Evolutionary conservation across 192 early-diverging fungal genomes (phyloP).

Genomic region (Kickxella alabastrina): DNA sequence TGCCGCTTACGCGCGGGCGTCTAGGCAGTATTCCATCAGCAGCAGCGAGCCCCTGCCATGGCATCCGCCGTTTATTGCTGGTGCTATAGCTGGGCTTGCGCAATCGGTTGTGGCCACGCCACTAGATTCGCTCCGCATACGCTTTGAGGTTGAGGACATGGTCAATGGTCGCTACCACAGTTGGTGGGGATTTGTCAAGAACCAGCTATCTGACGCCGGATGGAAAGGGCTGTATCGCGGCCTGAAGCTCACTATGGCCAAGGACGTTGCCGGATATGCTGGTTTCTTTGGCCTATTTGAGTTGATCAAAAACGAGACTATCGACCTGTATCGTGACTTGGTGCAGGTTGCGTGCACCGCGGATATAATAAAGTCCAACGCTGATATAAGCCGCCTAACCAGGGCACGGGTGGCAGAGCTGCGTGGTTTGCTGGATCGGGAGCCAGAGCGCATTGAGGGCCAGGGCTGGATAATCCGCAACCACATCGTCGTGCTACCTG

Average conservation of each 20-base stretch:
- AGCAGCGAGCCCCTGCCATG: conserved; percentile 23
- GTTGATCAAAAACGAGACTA: conserved; percentile 67
- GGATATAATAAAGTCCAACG: conserved; percentile 10
- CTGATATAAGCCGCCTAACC: conserved; percentile 27
- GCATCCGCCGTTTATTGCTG: conserved; percentile 47
- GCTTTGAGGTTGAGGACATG: conserved; percentile 73
- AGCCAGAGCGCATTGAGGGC: conserved; percentile 24
- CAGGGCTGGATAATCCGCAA: conserved; percentile 34
- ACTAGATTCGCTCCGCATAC: conserved; percentile 66
- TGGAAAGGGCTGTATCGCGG: conserved; percentile 37
- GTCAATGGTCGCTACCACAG: conserved; percentile 65
- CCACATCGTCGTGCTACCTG: conserved; percentile 16
- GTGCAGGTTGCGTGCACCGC: conserved; percentile 32
- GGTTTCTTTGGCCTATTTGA: conserved; percentile 78
- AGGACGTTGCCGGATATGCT: conserved; percentile 70
- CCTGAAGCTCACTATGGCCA: conserved; percentile 40
- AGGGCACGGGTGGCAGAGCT: conserved; percentile 25
- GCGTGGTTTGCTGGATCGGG: conserved; percentile 21
- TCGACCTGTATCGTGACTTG: conserved; percentile 57
- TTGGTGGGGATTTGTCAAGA: conserved; percentile 62
- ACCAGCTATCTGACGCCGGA: conserved; percentile 37
- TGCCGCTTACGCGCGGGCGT: conserved; percentile 27
- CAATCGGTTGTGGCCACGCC: conserved; percentile 72
- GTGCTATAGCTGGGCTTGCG: conserved; percentile 67
- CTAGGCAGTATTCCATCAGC: conserved; percentile 40